phyloP scores from a whole-genome alignment of 1,284 basidiomycete genomes.

The Chondrostereum purpureum region DNA sequence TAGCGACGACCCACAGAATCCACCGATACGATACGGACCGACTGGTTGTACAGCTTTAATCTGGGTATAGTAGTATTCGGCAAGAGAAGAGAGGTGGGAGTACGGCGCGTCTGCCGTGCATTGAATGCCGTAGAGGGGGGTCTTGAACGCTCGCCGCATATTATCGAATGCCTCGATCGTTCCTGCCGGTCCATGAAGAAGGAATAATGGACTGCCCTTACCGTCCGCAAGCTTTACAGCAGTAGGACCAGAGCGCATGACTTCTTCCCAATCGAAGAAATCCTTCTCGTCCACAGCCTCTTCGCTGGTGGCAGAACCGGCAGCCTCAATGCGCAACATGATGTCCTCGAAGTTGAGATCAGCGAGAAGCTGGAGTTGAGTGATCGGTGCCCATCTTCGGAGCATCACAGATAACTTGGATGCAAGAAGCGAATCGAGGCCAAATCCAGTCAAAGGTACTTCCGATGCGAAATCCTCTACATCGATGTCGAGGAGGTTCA shows the following conservation, averaged over 20 bases:
- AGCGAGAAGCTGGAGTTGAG: slow-evolving; percentile 32
- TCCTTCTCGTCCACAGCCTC: background rate
- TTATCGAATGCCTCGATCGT: slow-evolving; percentile 11
- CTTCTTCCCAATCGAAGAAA: background rate
- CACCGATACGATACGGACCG: slow-evolving; percentile 18
- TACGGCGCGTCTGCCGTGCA: slow-evolving; percentile 16
- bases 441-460: slow-evolving; percentile 34
- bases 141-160: slow-evolving; percentile 12
- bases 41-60: slow-evolving; percentile 13
- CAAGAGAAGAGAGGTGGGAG: slow-evolving; percentile 10
- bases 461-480: slow-evolving; percentile 27
- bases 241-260: slow-evolving; percentile 9
- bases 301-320: background rate
- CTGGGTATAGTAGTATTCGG: slow-evolving; percentile 14
- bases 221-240: slow-evolving; percentile 14
- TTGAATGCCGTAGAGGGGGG: slow-evolving; percentile 17
- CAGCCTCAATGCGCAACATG: background rate
- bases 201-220: slow-evolving; percentile 14
- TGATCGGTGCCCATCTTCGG: slow-evolving; percentile 22
- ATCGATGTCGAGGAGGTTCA: slow-evolving; percentile 22
- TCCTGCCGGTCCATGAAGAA: slow-evolving; percentile 17
- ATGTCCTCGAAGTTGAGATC: slow-evolving; percentile 23
- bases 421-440: slow-evolving; percentile 34
- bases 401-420: slow-evolving; percentile 27
- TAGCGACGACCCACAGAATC: slow-evolving; percentile 14